Evolutionary conservation across 371 early-diverging fungal genomes (phyloP).

Genomic region (Mortierella sp.): DNA sequence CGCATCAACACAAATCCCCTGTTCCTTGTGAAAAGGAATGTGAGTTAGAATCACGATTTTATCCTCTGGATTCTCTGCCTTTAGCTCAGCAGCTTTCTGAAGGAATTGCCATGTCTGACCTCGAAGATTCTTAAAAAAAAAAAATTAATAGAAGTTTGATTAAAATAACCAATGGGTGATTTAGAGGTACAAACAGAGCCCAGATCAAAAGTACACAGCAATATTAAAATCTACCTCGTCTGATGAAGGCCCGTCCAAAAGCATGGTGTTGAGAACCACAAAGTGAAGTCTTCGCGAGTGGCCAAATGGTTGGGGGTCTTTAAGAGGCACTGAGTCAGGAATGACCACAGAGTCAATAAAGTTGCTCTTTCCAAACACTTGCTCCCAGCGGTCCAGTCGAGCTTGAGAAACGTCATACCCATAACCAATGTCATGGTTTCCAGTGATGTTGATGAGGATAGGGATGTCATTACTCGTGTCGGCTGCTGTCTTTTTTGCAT

Average conservation of each 20-base stretch:
- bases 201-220: slow-evolving; percentile 13
- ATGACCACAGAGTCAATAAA: slow-evolving; percentile 31
- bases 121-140: slow-evolving; percentile 38
- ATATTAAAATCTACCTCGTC: slow-evolving; percentile 43
- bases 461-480: slow-evolving; percentile 10
- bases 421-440: slow-evolving; percentile 72
- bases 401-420: slow-evolving; percentile 60
- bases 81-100: slow-evolving; percentile 59
- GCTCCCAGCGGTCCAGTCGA: slow-evolving; percentile 60
- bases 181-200: neutral
- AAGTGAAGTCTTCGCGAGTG: slow-evolving; percentile 33
- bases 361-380: slow-evolving; percentile 63
- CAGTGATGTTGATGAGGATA: slow-evolving; percentile 60
- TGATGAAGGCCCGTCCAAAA: slow-evolving; percentile 60
- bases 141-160: neutral
- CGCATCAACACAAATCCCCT: slow-evolving; percentile 65
- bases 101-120: slow-evolving; percentile 51
- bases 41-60: slow-evolving; percentile 66
- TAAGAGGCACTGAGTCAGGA: slow-evolving; percentile 8
- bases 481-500: neutral
- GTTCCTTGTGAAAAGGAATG: slow-evolving; percentile 68
- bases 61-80: slow-evolving; percentile 69
- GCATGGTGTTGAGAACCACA: slow-evolving; percentile 65
- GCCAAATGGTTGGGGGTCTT: neutral
- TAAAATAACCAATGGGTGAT: neutral